phyloP scores from a whole-genome alignment of 768 basidiomycete genomes.

The Termitomyces eurrhizus region DNA sequence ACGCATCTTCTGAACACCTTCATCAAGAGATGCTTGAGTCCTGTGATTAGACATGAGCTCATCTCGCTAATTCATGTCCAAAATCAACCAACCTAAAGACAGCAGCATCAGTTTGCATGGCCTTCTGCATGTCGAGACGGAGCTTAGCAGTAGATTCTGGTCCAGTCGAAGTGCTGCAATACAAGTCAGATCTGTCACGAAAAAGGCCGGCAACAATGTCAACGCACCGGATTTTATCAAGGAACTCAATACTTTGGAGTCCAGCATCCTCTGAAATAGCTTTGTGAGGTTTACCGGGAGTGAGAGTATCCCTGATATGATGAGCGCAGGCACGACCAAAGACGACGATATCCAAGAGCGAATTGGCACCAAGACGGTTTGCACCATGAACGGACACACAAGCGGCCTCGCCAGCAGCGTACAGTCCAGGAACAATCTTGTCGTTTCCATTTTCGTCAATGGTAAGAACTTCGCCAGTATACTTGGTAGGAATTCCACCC shows the following conservation, averaged over 20 bases:
- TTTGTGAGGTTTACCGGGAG: slow-evolving; percentile 90
- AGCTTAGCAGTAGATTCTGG: slow-evolving; percentile 85
- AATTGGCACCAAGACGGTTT: slow-evolving; percentile 99
- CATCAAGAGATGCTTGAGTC: slow-evolving; percentile 84
- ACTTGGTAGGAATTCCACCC: slow-evolving; percentile 99
- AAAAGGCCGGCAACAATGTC: background rate
- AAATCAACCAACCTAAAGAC: slow-evolving; percentile 70
- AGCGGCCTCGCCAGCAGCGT: slow-evolving; percentile 98
- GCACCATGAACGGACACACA: slow-evolving; percentile 99
- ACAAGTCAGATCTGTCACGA: background rate
- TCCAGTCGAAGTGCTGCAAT: slow-evolving; percentile 68
- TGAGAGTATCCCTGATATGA: slow-evolving; percentile 89
- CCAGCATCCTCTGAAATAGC: slow-evolving; percentile 84
- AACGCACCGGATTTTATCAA: slow-evolving; percentile 77
- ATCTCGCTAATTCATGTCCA: background rate
- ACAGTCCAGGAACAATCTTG: slow-evolving; percentile 91
- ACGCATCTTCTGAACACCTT: slow-evolving; percentile 86
- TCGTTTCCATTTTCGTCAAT: slow-evolving; percentile 87
- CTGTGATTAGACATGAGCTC: slow-evolving; percentile 31
- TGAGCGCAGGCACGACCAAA: slow-evolving; percentile 99
- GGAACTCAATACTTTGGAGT: slow-evolving; percentile 74
- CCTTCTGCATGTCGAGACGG: slow-evolving; percentile 96
- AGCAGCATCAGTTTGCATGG: slow-evolving; percentile 97
- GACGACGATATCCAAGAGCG: slow-evolving; percentile 96
- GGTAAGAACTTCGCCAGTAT: slow-evolving; percentile 96